phyloP scores from a whole-genome alignment of 2,329 filamentous ascomycete genomes.

The Botrytis deweyae region DNA sequence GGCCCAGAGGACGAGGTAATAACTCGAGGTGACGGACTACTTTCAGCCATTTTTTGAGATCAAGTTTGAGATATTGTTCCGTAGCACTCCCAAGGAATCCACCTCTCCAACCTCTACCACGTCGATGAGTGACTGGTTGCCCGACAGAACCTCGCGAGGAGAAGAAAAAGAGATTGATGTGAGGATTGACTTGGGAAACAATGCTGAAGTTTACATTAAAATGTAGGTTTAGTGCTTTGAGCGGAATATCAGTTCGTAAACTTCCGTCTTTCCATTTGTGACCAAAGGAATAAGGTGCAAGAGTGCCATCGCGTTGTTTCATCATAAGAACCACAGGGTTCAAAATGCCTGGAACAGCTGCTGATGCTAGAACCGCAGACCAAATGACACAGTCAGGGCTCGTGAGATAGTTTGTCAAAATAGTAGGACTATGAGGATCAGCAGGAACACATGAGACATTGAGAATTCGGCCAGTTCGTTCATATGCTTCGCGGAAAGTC shows the following conservation, averaged over 20 bases:
- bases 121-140: constrained; percentile 88
- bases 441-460: constrained; percentile 96
- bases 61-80: constrained; percentile 94
- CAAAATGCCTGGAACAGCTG: constrained; percentile 91
- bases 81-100: constrained; percentile 89
- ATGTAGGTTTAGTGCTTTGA: constrained; percentile 90
- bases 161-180: constrained; percentile 99
- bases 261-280: constrained; percentile 99
- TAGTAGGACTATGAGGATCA: constrained; percentile 85
- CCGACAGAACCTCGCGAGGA: constrained; percentile 89
- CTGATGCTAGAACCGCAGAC: constrained; percentile 92
- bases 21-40: constrained; percentile 91
- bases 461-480: constrained; percentile 87
- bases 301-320: constrained; percentile 69
- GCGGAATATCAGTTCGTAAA: constrained; percentile 88
- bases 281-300: constrained; percentile 91
- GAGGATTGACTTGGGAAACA: constrained; percentile 85
- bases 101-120: constrained; percentile 91
- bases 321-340: constrained; percentile 97
- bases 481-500: constrained; percentile 93
- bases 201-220: constrained; percentile 99
- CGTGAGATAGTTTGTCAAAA: constrained; percentile 93
- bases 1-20: constrained; percentile 82
- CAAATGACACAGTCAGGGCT: constrained; percentile 97
- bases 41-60: constrained; percentile 96